phyloP scores from a whole-genome alignment of 352 stramenopile species.

The Pythium scleroteichum region DNA sequence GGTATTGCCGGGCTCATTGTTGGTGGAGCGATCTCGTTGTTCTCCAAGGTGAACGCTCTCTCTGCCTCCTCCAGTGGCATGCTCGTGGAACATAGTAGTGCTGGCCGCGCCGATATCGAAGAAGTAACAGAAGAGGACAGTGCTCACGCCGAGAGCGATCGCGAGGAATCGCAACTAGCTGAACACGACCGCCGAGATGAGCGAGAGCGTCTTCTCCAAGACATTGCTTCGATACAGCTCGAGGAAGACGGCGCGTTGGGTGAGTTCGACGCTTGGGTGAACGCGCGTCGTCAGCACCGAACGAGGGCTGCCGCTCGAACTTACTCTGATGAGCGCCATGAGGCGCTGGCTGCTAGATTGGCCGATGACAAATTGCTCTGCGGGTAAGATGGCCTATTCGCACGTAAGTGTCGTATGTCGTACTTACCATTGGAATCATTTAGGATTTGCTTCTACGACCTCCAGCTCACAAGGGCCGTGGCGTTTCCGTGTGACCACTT shows the following conservation, averaged over 20 bases:
- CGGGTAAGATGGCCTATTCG: conserved; percentile 26
- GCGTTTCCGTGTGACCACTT: conserved; percentile 72
- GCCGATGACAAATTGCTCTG: conserved; percentile 70
- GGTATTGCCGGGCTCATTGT: conserved; percentile 61
- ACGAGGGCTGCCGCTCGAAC: conserved; percentile 17
- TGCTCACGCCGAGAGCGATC: conserved; percentile 20
- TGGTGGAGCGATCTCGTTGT: conserved; percentile 58
- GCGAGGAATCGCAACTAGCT: not conserved
- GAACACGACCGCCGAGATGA: conserved; percentile 19
- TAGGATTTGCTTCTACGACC: conserved; percentile 70
- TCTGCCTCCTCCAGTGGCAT: conserved; percentile 38
- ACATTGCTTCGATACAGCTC: conserved; percentile 33
- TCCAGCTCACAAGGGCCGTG: conserved; percentile 52
- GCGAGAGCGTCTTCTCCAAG: conserved; percentile 45
- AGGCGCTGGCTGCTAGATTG: conserved; percentile 47
- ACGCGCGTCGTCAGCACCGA: conserved; percentile 11
- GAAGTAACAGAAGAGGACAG: conserved; percentile 8
- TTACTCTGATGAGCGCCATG: conserved; percentile 54
- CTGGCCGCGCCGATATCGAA: conserved; percentile 18
- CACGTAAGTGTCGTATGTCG: not conserved
- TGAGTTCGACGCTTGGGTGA: conserved; percentile 45
- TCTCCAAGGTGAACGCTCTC: conserved; percentile 60
- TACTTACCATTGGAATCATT: not conserved
- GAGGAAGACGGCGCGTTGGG: conserved; percentile 40
- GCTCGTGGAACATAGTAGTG: conserved; percentile 6